A percentile compares a stretch with the other conserved stretches of the same genome.
phyloP scores from a whole-genome alignment of 192 early-diverging fungal genomes.

The Gonapodya prolifera region DNA sequence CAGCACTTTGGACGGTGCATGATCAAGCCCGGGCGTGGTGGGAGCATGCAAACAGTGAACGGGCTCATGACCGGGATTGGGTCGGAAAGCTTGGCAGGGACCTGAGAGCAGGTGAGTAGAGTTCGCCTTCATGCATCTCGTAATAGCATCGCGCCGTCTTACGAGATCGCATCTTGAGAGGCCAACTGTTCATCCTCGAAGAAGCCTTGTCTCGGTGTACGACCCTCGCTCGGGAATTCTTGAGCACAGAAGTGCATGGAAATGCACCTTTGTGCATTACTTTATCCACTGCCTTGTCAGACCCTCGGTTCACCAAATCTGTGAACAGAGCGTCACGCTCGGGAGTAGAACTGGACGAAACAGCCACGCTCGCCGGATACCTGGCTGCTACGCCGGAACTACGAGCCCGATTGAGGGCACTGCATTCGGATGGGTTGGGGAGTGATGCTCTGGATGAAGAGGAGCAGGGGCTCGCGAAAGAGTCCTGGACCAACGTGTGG shows the following conservation, averaged over 20 bases:
- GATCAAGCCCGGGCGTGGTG: neutral
- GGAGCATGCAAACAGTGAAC: neutral
- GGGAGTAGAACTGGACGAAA: neutral
- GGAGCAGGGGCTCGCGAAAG: neutral
- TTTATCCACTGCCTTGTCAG: neutral
- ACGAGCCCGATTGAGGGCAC: neutral
- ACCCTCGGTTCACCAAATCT: neutral
- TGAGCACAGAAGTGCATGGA: neutral
- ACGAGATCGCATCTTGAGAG: neutral
- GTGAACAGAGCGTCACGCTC: neutral
- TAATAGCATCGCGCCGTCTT: too few species aligned
- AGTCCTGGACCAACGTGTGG: neutral
- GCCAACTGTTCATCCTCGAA: neutral
- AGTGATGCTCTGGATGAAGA: neutral
- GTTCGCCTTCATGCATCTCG: too few species aligned
- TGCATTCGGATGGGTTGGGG: neutral
- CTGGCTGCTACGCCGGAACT: neutral
- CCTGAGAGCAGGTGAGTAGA: neutral
- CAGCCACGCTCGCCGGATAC: neutral
- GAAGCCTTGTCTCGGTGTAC: neutral
- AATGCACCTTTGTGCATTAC: neutral
- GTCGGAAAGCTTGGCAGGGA: conserved; percentile 1
- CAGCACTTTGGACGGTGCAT: neutral
- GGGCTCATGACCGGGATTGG: neutral
- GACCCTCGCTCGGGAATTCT: neutral